Evolutionary conservation across 371 early-diverging fungal genomes (phyloP).

Genomic region (Batkoa obscura): DNA sequence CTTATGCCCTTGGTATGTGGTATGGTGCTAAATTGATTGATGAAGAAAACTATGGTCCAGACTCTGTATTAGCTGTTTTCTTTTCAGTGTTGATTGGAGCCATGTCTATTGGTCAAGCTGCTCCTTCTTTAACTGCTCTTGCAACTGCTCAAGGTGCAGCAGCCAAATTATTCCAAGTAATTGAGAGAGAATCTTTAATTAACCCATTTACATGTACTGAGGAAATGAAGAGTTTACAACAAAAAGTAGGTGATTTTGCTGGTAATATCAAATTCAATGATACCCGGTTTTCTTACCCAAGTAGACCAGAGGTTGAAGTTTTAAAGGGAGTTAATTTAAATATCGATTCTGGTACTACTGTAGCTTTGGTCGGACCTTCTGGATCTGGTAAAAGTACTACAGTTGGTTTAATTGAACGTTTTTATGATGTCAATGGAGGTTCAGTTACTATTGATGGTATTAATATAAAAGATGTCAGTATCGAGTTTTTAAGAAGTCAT

Average conservation of each 20-base stretch:
- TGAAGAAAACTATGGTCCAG: neutral
- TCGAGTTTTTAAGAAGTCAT: constrained; percentile 38
- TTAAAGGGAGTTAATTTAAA: constrained; percentile 44
- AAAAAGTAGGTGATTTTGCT: constrained; percentile 18
- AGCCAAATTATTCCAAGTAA: constrained; percentile 39
- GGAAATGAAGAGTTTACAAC: constrained; percentile 36
- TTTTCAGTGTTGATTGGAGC: constrained; percentile 7
- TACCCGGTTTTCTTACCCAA: constrained; percentile 65
- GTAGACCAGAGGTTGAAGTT: constrained; percentile 53
- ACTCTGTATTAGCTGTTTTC: constrained; percentile 1
- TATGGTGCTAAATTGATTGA: constrained; percentile 24
- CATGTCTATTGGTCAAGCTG: neutral
- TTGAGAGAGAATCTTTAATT: constrained; percentile 50
- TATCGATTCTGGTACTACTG: constrained; percentile 41
- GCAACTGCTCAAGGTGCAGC: constrained; percentile 39
- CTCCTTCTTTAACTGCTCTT: constrained; percentile 30
- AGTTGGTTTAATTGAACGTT: constrained; percentile 45
- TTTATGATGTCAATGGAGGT: constrained; percentile 45
- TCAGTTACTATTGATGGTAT: constrained; percentile 22
- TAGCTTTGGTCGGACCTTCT: constrained; percentile 62
- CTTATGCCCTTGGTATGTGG: constrained; percentile 33
- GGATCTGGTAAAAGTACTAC: constrained; percentile 53
- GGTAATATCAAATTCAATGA: constrained; percentile 34
- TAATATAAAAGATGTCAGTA: constrained; percentile 36
- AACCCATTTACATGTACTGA: constrained; percentile 54